Evolutionary conservation across 371 early-diverging fungal genomes (phyloP).

Genomic region (Rhizopus arrhizus): DNA sequence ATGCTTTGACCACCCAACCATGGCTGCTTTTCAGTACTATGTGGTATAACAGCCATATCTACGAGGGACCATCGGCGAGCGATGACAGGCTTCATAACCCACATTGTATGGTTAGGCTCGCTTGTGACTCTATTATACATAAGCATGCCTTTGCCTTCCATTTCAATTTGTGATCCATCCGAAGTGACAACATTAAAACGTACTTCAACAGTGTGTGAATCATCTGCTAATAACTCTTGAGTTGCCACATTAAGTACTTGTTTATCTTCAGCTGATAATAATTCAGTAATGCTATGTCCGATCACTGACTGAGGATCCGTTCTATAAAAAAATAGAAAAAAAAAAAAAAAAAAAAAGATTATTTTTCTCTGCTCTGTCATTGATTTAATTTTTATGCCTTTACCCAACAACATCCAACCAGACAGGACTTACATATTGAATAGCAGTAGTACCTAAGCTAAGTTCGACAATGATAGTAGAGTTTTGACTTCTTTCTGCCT

Average conservation of each 20-base stretch:
- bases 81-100: constrained; percentile 75
- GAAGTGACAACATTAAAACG: constrained; percentile 60
- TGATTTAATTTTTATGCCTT: neutral
- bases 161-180: constrained; percentile 57
- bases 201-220: constrained; percentile 77
- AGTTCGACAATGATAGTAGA: constrained; percentile 67
- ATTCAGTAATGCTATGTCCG: constrained; percentile 48
- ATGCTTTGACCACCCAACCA: constrained; percentile 1
- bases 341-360: too few species aligned
- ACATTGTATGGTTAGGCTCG: constrained; percentile 80
- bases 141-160: constrained; percentile 92
- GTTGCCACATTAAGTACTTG: constrained; percentile 73
- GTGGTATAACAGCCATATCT: constrained; percentile 21
- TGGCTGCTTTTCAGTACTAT: constrained; percentile 6
- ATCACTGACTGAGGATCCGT: constrained; percentile 53
- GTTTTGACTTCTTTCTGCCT: constrained; percentile 59
- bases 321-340: constrained; percentile 25
- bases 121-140: constrained; percentile 73
- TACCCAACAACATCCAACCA: constrained; percentile 67
- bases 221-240: constrained; percentile 66
- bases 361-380: too few species aligned
- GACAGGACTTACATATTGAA: constrained; percentile 64
- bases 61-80: constrained; percentile 29
- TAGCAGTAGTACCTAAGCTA: constrained; percentile 42
- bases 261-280: constrained; percentile 54